Evolutionary conservation across 257 asterid genomes (phyloP), one percentile per base, ranked within the genome.

Genomic region (Nicotiana paniculata): DNA sequence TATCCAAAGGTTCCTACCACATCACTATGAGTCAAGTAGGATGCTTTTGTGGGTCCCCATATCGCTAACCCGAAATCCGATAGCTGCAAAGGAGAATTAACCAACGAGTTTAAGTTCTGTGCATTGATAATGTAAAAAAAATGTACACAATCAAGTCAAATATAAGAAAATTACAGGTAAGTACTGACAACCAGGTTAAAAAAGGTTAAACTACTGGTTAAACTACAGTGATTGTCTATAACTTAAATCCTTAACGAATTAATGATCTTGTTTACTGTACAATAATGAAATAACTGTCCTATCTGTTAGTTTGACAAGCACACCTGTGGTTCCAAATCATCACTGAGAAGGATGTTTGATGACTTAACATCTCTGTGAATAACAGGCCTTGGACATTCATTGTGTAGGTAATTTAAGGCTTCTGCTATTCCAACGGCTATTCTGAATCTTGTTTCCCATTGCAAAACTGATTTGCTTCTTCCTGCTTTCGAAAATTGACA

Each of bases 1-100:
- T 96, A 96, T 32, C 99, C 99, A 75, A 96, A 96, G 16, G 99
- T 96, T 85, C 99, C 99, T 1, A 94, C 95, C 33, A 93, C 97
- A 82, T 96, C 98, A 67, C 88, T 90, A 59, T 96, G 90, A 55
- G 89, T 92, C 86, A 90, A 54, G 87, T 88, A 94, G 77, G 93
- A 85, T 18, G 93, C 81, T 17, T 85, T 86, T 67, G 93, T 86
- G 7, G 99, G 97, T 43, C 96, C 98, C 97, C 98, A 92, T 77
- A 85, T 92, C 3, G 99, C 97, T 83, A 96, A 86, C 53, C 99
- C 99, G 72, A 96, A 94, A 88, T 96, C 99, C 0, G 93, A 86
- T 85, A 96, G 88, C 98, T 96, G 82, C 82, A 65, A n/a, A 64
- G 6, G 9, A 35, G 55, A 80, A 30, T 75, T 30, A 10, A 76